These are phyloP conservation scores for Alloascoidea hylecoeti DNA, from an alignment of 805 yeast genomes.

Conservation along the genomic window DNA sequence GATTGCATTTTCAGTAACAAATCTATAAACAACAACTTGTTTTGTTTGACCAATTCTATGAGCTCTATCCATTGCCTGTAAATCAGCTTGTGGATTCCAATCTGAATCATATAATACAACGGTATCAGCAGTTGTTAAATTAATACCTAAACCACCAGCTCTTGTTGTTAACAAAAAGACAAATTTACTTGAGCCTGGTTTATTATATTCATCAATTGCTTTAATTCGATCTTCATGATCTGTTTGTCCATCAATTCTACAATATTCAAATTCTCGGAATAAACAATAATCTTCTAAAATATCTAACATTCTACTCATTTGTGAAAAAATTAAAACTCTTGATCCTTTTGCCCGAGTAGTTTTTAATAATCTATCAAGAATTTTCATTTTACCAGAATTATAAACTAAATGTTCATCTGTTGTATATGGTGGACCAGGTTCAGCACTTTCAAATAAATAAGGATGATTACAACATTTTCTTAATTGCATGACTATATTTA, in stretches of 20 bases:
- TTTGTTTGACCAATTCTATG: constrained; percentile 96
- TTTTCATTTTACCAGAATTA: constrained; percentile 85
- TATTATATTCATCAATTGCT: constrained; percentile 87
- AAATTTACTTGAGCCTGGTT: constrained; percentile 70
- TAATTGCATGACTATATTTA: constrained; percentile 93
- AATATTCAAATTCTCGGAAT: constrained; percentile 71
- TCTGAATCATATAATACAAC: constrained; percentile 85
- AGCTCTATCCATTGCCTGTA: constrained; percentile 97
- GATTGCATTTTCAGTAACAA: constrained; percentile 90
- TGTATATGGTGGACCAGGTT: constrained; percentile 95
- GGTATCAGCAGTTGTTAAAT: constrained; percentile 82
- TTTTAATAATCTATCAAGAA: constrained; percentile 68
- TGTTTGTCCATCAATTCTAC: constrained; percentile 90
- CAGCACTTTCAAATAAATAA: constrained; percentile 96
- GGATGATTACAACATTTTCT: constrained; percentile 97
- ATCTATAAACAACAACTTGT: constrained; percentile 84
- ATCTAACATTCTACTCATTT: constrained; percentile 83
- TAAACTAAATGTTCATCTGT: constrained; percentile 88
- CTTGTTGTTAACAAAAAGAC: constrained; percentile 81
- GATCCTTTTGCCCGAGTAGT: constrained; percentile 68
- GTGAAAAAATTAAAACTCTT: constrained; percentile 82
- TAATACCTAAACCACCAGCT: constrained; percentile 95
- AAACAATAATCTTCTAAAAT: constrained; percentile 86
- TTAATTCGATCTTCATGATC: constrained; percentile 85
- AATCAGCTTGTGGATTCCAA: constrained; percentile 97